Evolutionary conservation across 2,329 filamentous ascomycete genomes (phyloP), one percentile per base, ranked within the genome.

Genomic region (Hymenoscyphus occultus): DNA sequence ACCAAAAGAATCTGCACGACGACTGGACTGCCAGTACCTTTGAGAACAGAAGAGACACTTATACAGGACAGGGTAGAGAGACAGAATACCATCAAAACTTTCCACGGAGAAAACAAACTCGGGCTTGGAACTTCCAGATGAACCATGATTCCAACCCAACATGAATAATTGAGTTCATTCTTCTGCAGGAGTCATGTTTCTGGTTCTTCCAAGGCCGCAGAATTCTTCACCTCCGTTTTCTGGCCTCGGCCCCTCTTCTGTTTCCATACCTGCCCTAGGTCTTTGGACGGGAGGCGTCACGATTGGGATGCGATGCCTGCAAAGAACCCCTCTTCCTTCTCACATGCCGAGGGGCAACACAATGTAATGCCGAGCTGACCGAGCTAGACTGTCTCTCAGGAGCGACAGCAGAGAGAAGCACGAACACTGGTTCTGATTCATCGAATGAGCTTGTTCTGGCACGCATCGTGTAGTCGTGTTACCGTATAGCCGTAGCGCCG

Each of bases 151-250:
- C 22, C 28, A 28, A 28, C 28, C 28, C 28, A 28, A 28, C 1
- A 28, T 28, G 28, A 28, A 51, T 51, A 51, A 10, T 45, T 45
- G 42, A 45, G 42, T 19, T 51, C 45, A 22, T 12, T 19, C 7
- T 51, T 51, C 19, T 19, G 22, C 22, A 19, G 22, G 45, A 22
- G 19, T 51, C 19, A 51, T 51, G 19, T 10, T 51, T 51, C n/a
- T 19, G 22, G 1, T 7, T 28, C 45, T 48, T 51, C 45, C 19
- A n/a, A 22, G 45, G 9, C 45, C 28, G 45, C 45, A 51, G 19
- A 51, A 51, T 51, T 10, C 45, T 51, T 51, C 45, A 48, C 45
- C 45, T 48, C 45, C n/a, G 9, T 48, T 48, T 48, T 48, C n/a
- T 51, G n/a, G 22, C 45, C 45, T 51, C 45, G 45, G 45, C 45